Conservation (phyloP, 257 asterid genomes). For the Forsythia suspensa region DNA sequence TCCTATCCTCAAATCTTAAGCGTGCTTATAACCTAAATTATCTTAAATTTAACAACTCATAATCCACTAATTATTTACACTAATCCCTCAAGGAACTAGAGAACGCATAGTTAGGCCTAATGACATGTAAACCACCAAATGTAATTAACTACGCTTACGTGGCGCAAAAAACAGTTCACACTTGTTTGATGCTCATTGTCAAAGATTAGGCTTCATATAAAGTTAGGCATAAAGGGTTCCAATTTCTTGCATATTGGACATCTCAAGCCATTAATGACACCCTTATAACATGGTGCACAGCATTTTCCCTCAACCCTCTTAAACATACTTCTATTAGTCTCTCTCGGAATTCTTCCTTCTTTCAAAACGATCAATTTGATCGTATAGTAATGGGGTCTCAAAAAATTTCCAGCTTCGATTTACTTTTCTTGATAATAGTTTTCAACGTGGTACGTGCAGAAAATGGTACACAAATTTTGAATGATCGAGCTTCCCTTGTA, state of each 20-base stretch:
- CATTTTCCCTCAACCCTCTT: not conserved
- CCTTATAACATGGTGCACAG: slow-evolving; percentile 24
- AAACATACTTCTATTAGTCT: not conserved
- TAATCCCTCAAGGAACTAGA: slow-evolving; percentile 30
- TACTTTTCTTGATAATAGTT: slow-evolving; percentile 35
- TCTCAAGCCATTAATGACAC: slow-evolving; percentile 8
- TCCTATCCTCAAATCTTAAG: slow-evolving; percentile 26
- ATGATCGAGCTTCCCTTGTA: slow-evolving; percentile 58
- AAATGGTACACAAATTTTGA: slow-evolving; percentile 26
- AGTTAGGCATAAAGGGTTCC: slow-evolving; percentile 57
- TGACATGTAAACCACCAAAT: slow-evolving; percentile 69
- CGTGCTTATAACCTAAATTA: slow-evolving; percentile 57
- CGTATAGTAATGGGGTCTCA: slow-evolving; percentile 36
- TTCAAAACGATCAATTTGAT: not conserved
- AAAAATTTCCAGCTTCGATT: slow-evolving; percentile 39
- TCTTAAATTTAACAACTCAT: slow-evolving; percentile 54
- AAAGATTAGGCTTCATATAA: slow-evolving; percentile 61
- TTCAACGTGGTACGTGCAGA: slow-evolving; percentile 35
- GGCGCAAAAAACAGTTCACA: slow-evolving; percentile 35
- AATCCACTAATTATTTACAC: slow-evolving; percentile 49
- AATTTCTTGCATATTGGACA: slow-evolving; percentile 14
- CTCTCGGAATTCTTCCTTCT: not conserved
- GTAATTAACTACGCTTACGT: slow-evolving; percentile 6
- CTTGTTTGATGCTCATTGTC: slow-evolving; percentile 50
- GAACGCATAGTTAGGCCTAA: slow-evolving; percentile 54